phyloP scores from a whole-genome alignment of 2,329 filamentous ascomycete species.

The Coleophoma cylindrospora region DNA sequence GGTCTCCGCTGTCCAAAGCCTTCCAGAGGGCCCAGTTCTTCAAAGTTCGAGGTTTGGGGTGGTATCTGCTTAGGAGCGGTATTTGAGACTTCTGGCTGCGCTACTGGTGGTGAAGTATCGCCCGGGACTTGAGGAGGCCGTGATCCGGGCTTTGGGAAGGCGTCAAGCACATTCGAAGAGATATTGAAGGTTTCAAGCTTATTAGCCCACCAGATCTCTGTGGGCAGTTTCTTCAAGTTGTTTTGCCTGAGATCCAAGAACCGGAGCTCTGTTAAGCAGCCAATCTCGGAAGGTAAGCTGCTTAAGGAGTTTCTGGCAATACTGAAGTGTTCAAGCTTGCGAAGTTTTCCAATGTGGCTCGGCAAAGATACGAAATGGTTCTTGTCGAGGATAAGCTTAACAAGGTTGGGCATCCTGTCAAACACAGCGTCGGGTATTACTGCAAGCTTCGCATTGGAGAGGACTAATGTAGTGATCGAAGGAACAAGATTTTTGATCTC shows the following conservation, averaged over 20 bases:
- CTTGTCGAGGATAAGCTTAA: slow-evolving; percentile 84
- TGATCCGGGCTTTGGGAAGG: slow-evolving; percentile 81
- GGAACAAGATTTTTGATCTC: slow-evolving; percentile 73
- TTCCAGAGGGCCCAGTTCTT: slow-evolving; percentile 67
- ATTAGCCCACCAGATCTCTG: slow-evolving; percentile 94
- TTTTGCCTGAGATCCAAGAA: slow-evolving; percentile 89
- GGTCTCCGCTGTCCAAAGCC: slow-evolving; percentile 65
- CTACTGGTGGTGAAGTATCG: slow-evolving; percentile 31
- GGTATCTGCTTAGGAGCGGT: slow-evolving; percentile 23
- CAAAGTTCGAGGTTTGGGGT: slow-evolving; percentile 64
- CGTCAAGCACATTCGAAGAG: slow-evolving; percentile 87
- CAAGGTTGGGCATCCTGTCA: slow-evolving; percentile 78
- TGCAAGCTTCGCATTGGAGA: slow-evolving; percentile 86
- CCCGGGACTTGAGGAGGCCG: slow-evolving; percentile 58
- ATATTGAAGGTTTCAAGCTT: slow-evolving; percentile 89
- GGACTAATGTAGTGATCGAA: slow-evolving; percentile 78
- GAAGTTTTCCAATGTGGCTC: slow-evolving; percentile 75
- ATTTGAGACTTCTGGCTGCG: slow-evolving; percentile 6
- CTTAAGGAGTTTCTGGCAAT: slow-evolving; percentile 88
- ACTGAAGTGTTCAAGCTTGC: slow-evolving; percentile 83
- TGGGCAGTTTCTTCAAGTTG: slow-evolving; percentile 82
- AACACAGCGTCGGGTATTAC: slow-evolving; percentile 85
- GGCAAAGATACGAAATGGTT: slow-evolving; percentile 95
- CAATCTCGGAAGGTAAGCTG: slow-evolving; percentile 80
- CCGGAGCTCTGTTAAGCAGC: slow-evolving; percentile 77